Evolutionary conservation across 2,329 filamentous ascomycete genomes (phyloP).

Genomic region (Pseudopithomyces chartarum): DNA sequence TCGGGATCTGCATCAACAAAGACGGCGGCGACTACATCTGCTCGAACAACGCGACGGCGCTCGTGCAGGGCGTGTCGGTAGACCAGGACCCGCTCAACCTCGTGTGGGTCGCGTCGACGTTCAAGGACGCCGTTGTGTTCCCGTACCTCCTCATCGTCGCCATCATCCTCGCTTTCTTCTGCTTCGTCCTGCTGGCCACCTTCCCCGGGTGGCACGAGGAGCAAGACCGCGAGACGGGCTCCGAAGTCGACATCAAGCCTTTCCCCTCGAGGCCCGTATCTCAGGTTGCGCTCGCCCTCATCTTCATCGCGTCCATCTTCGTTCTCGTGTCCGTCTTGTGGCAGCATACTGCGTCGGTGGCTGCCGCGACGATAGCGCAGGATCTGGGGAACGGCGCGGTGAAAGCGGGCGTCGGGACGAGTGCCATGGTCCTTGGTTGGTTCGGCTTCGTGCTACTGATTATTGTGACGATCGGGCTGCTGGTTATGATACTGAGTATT

Average conservation of each 20-base stretch:
- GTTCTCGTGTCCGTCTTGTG: slow-evolving; percentile 73
- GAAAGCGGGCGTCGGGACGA: slow-evolving; percentile 84
- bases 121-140: slow-evolving; percentile 98
- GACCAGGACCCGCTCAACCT: slow-evolving; percentile 96
- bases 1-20: slow-evolving; percentile 94
- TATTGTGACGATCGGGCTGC: slow-evolving; percentile 89
- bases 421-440: slow-evolving; percentile 97
- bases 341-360: slow-evolving; percentile 97
- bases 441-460: slow-evolving; percentile 94
- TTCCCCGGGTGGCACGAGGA: slow-evolving; percentile 98
- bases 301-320: slow-evolving; percentile 73
- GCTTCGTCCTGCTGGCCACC: slow-evolving; percentile 90
- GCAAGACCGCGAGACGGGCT: slow-evolving; percentile 73
- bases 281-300: slow-evolving; percentile 89
- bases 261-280: slow-evolving; percentile 92
- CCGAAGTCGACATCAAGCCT: slow-evolving; percentile 87
- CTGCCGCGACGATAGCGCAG: slow-evolving; percentile 89
- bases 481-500: slow-evolving; percentile 97
- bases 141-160: slow-evolving; percentile 98
- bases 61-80: slow-evolving; percentile 85
- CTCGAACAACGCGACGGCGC: slow-evolving; percentile 93
- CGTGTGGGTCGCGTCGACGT: slow-evolving; percentile 95
- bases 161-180: slow-evolving; percentile 95
- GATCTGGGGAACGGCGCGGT: slow-evolving; percentile 91
- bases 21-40: slow-evolving; percentile 92